These are phyloP conservation scores for Kandelia obovata DNA, from an alignment of 345 rosid genomes.

Conservation along the genomic window DNA sequence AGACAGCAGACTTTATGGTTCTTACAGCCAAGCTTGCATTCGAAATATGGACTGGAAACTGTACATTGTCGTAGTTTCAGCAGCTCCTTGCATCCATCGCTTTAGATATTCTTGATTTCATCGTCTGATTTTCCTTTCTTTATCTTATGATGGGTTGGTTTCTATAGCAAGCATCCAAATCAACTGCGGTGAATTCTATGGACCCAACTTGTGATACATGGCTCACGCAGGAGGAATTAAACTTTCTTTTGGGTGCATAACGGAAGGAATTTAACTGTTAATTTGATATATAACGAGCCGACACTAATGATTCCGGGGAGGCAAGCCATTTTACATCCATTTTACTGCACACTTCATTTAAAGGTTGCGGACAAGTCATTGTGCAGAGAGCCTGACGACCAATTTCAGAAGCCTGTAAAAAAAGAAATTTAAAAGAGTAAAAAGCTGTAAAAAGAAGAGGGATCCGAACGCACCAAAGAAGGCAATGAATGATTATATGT, in stretches of 20 bases:
- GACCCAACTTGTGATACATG: background rate
- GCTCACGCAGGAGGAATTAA: background rate
- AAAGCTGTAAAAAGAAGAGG: constrained; percentile 72
- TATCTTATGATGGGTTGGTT: background rate
- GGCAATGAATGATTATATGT: constrained; percentile 68
- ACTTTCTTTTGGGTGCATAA: background rate
- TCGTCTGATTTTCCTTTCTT: background rate
- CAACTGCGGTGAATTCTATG: background rate
- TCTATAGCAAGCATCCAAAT: background rate
- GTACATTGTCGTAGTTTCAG: background rate
- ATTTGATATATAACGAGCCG: constrained; percentile 22
- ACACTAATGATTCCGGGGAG: constrained; percentile 97
- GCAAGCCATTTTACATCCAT: constrained; percentile 34
- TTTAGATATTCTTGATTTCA: background rate
- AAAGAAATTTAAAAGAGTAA: constrained; percentile 79
- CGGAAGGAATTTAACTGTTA: no score
- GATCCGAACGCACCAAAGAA: constrained; percentile 93
- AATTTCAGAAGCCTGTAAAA: constrained; percentile 58
- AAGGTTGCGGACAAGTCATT: background rate
- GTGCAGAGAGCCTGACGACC: background rate
- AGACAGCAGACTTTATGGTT: background rate
- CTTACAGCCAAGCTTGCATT: background rate
- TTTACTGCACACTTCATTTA: background rate
- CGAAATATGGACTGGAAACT: background rate
- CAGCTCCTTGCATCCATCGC: constrained; percentile 8